These are phyloP conservation scores for Sarocladium kiliense DNA, from an alignment of 2,329 filamentous ascomycete genomes.

Conservation along the genomic window DNA sequence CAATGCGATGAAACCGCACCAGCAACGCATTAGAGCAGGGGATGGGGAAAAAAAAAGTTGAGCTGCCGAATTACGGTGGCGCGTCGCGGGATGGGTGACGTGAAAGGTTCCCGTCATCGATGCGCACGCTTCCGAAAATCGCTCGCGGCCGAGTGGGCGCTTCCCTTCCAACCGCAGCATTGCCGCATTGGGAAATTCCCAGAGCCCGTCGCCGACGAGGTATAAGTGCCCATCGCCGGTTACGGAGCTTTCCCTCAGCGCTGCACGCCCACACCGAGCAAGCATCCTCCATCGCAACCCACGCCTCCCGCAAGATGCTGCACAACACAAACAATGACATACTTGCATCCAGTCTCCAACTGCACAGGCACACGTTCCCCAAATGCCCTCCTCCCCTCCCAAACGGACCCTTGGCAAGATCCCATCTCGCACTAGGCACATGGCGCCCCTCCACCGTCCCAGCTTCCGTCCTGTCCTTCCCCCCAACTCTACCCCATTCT, in stretches of 20 bases:
- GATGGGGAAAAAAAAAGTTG: no score
- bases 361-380: no score
- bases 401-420: constrained; percentile 4
- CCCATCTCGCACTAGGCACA: constrained; percentile 1
- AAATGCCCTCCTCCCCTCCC: no score
- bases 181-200: constrained; percentile 7
- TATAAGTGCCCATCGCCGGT: constrained; percentile 8
- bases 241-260: background rate
- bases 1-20: no score
- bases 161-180: background rate
- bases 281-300: no score
- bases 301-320: no score
- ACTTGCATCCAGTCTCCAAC: no score
- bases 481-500: background rate
- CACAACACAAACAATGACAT: background rate
- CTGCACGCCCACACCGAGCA: background rate
- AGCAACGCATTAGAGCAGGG: no score
- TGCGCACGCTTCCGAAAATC: constrained; percentile 6
- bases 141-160: constrained; percentile 7
- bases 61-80: no score
- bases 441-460: constrained; percentile 4
- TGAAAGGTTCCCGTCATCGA: constrained; percentile 9
- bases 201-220: no score
- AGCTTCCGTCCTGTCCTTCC: background rate
- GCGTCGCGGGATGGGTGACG: background rate